These are phyloP conservation scores for Aspergillus sp. DNA, from an alignment of 2,329 filamentous ascomycete species.

Conservation along the genomic window DNA sequence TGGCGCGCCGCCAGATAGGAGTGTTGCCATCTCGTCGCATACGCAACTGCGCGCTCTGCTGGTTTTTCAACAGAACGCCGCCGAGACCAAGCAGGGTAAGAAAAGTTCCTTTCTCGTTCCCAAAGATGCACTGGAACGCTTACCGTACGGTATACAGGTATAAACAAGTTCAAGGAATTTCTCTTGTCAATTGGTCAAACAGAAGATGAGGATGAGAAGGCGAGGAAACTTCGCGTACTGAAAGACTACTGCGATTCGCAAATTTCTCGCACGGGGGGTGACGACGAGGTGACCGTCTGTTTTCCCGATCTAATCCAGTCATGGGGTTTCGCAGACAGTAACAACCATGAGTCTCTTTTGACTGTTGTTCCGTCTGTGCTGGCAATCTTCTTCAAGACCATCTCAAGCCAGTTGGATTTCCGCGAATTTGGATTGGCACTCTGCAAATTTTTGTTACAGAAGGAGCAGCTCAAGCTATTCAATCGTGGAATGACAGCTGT, in stretches of 20 bases:
- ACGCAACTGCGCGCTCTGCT: constrained; percentile 62
- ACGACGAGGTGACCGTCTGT: constrained; percentile 53
- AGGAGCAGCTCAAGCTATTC: constrained; percentile 70
- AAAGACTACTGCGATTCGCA: constrained; percentile 47
- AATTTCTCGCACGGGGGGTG: constrained; percentile 35
- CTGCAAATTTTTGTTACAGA: constrained; percentile 72
- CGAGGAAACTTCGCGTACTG: constrained; percentile 35
- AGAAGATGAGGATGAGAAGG: constrained; percentile 28
- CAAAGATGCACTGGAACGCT: no score
- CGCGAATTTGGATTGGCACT: constrained; percentile 67
- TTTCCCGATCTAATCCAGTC: constrained; percentile 75
- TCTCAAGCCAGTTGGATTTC: constrained; percentile 66
- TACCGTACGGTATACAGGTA: constrained; percentile 18
- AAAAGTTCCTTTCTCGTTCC: no score
- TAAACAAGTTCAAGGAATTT: constrained; percentile 39
- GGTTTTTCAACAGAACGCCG: constrained; percentile 60
- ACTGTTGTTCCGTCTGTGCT: constrained; percentile 74
- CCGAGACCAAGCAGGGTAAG: constrained; percentile 53
- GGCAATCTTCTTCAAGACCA: constrained; percentile 68
- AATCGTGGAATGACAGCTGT: constrained; percentile 70
- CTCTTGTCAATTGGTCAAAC: constrained; percentile 31
- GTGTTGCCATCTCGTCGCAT: constrained; percentile 37
- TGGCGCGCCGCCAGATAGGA: constrained; percentile 8
- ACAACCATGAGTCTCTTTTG: constrained; percentile 71
- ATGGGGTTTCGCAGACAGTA: constrained; percentile 75